A percentile compares a stretch with the other conserved stretches of the same genome.
phyloP scores from a whole-genome alignment of 2,329 filamentous ascomycete genomes.

The Colletotrichum sp. region DNA sequence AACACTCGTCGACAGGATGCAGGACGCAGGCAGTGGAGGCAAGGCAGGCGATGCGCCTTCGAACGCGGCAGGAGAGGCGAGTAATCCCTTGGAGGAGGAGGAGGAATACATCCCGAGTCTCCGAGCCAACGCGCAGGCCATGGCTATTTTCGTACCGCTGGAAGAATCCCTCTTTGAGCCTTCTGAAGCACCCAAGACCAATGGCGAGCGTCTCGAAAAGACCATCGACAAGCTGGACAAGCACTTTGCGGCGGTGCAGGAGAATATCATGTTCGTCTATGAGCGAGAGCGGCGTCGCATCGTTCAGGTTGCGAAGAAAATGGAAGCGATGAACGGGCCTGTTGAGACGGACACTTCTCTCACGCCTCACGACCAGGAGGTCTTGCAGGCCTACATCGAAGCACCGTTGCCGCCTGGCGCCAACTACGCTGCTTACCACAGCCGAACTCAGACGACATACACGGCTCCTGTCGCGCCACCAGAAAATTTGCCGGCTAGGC shows the following conservation, averaged over 20 bases:
- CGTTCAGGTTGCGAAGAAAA: slow-evolving; percentile 24
- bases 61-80: background rate
- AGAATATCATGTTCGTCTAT: slow-evolving; percentile 37
- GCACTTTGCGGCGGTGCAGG: slow-evolving; percentile 31
- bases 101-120: slow-evolving; percentile 28
- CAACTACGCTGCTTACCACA: background rate
- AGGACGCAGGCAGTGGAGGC: background rate
- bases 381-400: background rate
- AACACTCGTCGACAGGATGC: background rate
- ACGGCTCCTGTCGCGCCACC: background rate
- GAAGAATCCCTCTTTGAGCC: slow-evolving; percentile 32
- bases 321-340: background rate
- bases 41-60: background rate
- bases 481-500: background rate
- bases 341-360: background rate
- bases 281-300: slow-evolving; percentile 36
- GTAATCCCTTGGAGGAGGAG: background rate
- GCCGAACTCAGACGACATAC: background rate
- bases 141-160: slow-evolving; percentile 38
- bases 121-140: background rate
- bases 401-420: background rate
- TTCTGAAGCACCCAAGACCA: slow-evolving; percentile 25
- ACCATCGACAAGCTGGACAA: slow-evolving; percentile 34
- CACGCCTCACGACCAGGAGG: background rate
- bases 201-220: slow-evolving; percentile 31